phyloP scores from a whole-genome alignment of 1,284 basidiomycete species.

The Thecaphora frezii region DNA sequence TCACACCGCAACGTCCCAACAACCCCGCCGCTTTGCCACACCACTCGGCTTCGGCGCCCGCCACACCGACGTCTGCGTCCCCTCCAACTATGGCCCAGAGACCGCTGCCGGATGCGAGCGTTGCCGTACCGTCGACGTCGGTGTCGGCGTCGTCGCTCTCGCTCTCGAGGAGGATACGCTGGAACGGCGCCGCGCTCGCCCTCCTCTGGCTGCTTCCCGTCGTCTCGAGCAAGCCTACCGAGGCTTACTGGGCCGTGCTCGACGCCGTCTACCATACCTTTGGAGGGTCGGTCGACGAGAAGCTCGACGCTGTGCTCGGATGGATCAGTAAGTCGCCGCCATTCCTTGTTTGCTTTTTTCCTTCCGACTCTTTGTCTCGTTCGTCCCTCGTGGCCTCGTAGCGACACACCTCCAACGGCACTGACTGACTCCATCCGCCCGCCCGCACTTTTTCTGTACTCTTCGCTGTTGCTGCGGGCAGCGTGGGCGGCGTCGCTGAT shows the following conservation, averaged over 20 bases:
- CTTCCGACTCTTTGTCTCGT: neutral
- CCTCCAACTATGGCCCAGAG: no score
- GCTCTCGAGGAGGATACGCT: conserved; percentile 10
- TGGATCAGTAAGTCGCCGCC: conserved; percentile 10
- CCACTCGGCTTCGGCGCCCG: no score
- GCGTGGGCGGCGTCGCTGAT: conserved; percentile 27
- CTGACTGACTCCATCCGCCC: no score
- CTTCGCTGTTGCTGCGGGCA: neutral
- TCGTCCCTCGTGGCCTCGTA: neutral
- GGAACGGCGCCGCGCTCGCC: conserved; percentile 20
- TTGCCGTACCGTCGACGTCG: neutral
- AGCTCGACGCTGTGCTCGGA: conserved; percentile 18
- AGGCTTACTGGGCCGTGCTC: conserved; percentile 23
- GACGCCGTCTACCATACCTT: conserved; percentile 21
- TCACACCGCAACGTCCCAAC: no score
- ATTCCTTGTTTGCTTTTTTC: neutral
- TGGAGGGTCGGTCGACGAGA: conserved; percentile 22
- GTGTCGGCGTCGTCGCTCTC: neutral
- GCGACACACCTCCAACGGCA: no score
- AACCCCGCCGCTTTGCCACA: no score
- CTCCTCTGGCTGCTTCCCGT: conserved; percentile 25
- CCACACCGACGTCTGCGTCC: no score
- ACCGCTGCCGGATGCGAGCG: no score
- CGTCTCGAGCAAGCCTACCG: conserved; percentile 11
- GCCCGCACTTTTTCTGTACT: no score